phyloP scores from a whole-genome alignment of 2,329 filamentous ascomycete species.

The Fusarium chlamydosporum region DNA sequence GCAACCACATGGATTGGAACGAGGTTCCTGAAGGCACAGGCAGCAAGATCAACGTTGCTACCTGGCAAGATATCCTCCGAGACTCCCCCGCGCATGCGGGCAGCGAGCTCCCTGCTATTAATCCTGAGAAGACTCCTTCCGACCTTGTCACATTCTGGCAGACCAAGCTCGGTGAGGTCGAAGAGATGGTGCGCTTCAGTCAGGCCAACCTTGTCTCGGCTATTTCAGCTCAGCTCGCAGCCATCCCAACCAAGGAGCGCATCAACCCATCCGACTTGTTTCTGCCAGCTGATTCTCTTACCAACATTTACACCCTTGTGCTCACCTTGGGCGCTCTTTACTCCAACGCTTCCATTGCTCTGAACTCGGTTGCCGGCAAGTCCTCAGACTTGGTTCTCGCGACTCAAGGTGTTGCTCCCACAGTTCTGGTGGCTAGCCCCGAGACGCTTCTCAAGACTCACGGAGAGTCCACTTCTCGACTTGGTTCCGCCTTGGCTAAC shows the following conservation, averaged over 20 bases:
- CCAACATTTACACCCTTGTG: constrained; percentile 82
- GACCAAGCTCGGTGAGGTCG: constrained; percentile 63
- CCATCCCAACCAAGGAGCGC: constrained; percentile 81
- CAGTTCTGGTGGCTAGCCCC: constrained; percentile 83
- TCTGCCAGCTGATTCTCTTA: constrained; percentile 85
- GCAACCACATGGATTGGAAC: constrained; percentile 94
- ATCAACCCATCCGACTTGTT: constrained; percentile 83
- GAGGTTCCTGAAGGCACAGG: constrained; percentile 84
- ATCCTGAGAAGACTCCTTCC: constrained; percentile 66
- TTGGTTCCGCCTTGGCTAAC: constrained; percentile 74
- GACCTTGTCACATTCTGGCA: constrained; percentile 78
- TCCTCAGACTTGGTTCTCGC: constrained; percentile 80
- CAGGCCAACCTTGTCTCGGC: constrained; percentile 90
- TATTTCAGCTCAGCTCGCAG: constrained; percentile 81
- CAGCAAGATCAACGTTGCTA: constrained; percentile 82
- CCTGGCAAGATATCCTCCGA: constrained; percentile 91
- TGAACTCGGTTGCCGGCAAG: constrained; percentile 87
- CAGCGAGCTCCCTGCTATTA: constrained; percentile 74
- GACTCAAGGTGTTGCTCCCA: constrained; percentile 81
- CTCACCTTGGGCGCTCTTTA: constrained; percentile 87
- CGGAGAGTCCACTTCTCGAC: constrained; percentile 69
- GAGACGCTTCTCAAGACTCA: constrained; percentile 79
- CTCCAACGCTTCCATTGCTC: constrained; percentile 84
- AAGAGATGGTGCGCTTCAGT: constrained; percentile 85
- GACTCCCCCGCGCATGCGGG: constrained; percentile 73